Conservation (phyloP, 805 yeast species). For the Geotrichum ghanense region DNA sequence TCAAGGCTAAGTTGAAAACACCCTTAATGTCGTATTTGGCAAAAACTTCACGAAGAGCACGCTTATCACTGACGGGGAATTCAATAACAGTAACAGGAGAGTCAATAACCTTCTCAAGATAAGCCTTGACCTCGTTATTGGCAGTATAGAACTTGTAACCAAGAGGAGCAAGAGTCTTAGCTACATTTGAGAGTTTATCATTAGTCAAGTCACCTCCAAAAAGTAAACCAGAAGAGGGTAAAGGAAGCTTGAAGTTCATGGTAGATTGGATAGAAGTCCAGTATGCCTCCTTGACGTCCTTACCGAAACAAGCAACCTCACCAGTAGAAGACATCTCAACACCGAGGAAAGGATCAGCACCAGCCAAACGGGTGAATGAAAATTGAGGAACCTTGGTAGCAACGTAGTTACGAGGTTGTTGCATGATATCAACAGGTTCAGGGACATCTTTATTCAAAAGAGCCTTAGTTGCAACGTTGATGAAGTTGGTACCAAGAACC, state of each 20-base stretch:
- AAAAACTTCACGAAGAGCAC: constrained; percentile 88
- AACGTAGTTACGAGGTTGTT: constrained; percentile 60
- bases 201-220: constrained; percentile 88
- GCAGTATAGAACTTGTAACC: constrained; percentile 81
- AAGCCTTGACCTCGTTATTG: constrained; percentile 56
- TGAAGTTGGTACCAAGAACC: constrained; percentile 89
- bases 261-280: constrained; percentile 96
- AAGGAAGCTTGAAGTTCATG: constrained; percentile 92
- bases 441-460: constrained; percentile 61
- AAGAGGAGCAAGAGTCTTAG: constrained; percentile 51
- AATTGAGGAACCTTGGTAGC: constrained; percentile 98
- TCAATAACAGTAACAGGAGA: constrained; percentile 53
- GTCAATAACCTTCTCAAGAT: constrained; percentile 42
- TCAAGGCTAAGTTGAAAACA: constrained; percentile 85
- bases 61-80: constrained; percentile 88
- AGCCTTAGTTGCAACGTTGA: constrained; percentile 88
- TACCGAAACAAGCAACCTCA: constrained; percentile 96
- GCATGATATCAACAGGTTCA: constrained; percentile 76
- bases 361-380: constrained; percentile 95
- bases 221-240: constrained; percentile 78
- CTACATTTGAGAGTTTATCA: constrained; percentile 63
- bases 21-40: constrained; percentile 72
- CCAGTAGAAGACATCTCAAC: constrained; percentile 99
- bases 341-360: constrained; percentile 98
- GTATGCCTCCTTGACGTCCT: constrained; percentile 77